These are phyloP conservation scores for Stellera chamaejasme DNA, from an alignment of 345 rosid species.

Conservation along the genomic window DNA sequence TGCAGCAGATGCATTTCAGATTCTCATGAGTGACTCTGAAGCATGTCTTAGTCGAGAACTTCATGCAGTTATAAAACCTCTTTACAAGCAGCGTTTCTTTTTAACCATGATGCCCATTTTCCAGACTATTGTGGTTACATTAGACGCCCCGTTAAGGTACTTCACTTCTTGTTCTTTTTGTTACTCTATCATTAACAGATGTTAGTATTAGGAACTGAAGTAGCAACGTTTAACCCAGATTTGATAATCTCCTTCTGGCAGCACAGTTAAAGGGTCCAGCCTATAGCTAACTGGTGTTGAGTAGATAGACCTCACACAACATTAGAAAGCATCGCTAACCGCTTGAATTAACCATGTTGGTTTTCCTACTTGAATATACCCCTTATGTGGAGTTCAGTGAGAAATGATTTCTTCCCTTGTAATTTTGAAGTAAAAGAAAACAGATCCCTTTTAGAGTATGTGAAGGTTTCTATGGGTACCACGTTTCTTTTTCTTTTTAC, in stretches of 20 bases:
- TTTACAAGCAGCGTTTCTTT: conserved; percentile 84
- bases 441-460: too few relatives aligned
- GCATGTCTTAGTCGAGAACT: conserved; percentile 55
- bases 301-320: too few relatives aligned
- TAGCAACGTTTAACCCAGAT: neutral
- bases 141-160: conserved; percentile 51
- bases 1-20: conserved; percentile 80
- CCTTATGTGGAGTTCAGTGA: too few relatives aligned
- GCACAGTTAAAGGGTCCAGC: too few relatives aligned
- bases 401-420: too few relatives aligned
- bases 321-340: too few relatives aligned
- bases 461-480: too few relatives aligned
- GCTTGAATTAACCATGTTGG: too few relatives aligned
- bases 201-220: neutral
- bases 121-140: conserved; percentile 45
- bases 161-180: neutral
- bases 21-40: conserved; percentile 71
- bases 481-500: too few relatives aligned
- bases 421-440: too few relatives aligned
- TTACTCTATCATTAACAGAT: conserved; percentile 1
- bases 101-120: conserved; percentile 60
- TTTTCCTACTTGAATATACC: too few relatives aligned
- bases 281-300: too few relatives aligned
- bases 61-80: conserved; percentile 77
- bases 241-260: neutral